phyloP scores from a whole-genome alignment of 176 grass and related monocot genomes.

The Urochloa ruziziensis region DNA sequence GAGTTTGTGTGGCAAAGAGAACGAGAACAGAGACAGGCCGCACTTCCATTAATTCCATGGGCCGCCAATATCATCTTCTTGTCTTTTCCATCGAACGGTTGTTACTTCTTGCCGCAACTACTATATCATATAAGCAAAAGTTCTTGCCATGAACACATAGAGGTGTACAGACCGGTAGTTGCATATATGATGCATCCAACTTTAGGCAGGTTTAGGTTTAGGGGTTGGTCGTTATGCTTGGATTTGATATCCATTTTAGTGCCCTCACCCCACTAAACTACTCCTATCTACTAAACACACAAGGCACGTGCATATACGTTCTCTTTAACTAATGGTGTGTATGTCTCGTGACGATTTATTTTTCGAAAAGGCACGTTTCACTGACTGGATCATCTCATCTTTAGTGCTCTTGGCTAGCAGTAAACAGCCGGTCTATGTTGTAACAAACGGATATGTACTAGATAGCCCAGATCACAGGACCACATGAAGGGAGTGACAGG shows the following conservation, averaged over 20 bases:
- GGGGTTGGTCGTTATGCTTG: neutral
- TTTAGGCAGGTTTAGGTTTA: neutral
- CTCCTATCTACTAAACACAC: neutral
- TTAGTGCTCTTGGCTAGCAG: slow-evolving; percentile 14
- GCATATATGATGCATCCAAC: neutral
- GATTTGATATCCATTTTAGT: neutral
- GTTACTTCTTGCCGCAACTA: neutral
- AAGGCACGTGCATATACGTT: neutral
- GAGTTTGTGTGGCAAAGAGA: slow-evolving; percentile 22
- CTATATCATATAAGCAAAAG: no score
- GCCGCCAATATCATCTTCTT: neutral
- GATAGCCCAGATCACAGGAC: neutral
- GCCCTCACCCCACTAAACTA: neutral
- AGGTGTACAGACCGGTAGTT: neutral
- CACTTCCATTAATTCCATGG: neutral
- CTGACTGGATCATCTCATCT: neutral
- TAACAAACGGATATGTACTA: neutral
- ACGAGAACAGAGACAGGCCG: slow-evolving; percentile 2
- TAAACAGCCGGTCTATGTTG: slow-evolving; percentile 12
- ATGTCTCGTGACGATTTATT: neutral
- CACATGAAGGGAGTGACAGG: slow-evolving; percentile 12
- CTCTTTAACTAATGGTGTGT: neutral
- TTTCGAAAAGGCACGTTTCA: neutral
- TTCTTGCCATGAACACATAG: neutral
- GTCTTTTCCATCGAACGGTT: neutral